Evolutionary conservation across 176 grass and related monocot genomes (phyloP), one percentile per base, ranked within the genome.

Genomic region (Oropetium thomaeum): DNA sequence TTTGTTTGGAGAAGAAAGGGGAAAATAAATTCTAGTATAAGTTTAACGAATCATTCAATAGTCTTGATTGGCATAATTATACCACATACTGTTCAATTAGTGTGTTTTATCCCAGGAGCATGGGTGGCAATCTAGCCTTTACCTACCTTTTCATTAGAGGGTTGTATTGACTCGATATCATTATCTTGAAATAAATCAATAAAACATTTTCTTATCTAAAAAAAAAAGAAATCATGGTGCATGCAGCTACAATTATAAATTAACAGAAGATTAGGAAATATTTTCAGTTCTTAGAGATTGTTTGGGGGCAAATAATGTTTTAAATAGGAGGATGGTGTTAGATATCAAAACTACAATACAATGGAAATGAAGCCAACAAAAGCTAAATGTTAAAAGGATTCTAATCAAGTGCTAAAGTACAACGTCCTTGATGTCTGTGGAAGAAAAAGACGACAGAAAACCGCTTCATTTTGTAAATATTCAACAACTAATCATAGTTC

Each of bases 51-150:
- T 47, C 39, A 73, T 73, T 85, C 49, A 67, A 79, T 53, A 79
- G 16, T 38, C 34, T 25, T 82, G 29, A 32, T 79, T 91, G 37
- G 65, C 10, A 66, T 53, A 76, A 45, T 70, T 79, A 16, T 89
- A n/a, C n/a, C n/a, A n/a, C n/a, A n/a, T n/a, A n/a, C n/a, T n/a
- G n/a, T n/a, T n/a, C n/a, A n/a, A n/a, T n/a, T n/a, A n/a, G n/a
- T n/a, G n/a, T n/a, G n/a, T n/a, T n/a, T n/a, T n/a, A n/a, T n/a
- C n/a, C n/a, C n/a, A n/a, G n/a, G n/a, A n/a, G n/a, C n/a, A n/a
- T n/a, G n/a, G n/a, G n/a, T n/a, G n/a, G n/a, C n/a, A n/a, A n/a
- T n/a, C n/a, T n/a, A n/a, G n/a, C n/a, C n/a, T n/a, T n/a, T n/a
- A n/a, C n/a, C n/a, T n/a, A n/a, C n/a, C n/a, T n/a, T n/a, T n/a